Evolutionary conservation across 257 asterid species (phyloP), one percentile per base, ranked within the genome.

Genomic region (Jacaranda mimosifolia): DNA sequence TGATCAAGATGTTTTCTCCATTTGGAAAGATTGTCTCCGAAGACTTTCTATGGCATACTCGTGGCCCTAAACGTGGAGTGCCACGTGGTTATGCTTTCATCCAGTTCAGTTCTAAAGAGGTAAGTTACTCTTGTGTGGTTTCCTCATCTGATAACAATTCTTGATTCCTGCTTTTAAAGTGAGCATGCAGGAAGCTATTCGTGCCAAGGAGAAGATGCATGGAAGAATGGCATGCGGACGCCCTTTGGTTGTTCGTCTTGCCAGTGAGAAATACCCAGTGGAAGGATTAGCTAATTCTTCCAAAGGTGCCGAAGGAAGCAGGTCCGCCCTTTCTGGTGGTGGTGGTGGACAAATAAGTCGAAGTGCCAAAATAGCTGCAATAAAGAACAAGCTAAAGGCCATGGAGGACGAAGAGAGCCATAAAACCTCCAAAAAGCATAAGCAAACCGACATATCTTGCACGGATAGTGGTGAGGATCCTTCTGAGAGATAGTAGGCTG

Each of bases 171-270:
- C 78, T 75, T 86, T 83, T 85, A 88, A 93, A 93, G 98, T 93
- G 94, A 93, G 97, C 81, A 92, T 90, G 97, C 96, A 94, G 97
- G 98, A 92, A 86, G 98, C 97, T 84, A 74, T 82, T 78, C 15
- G 65, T 73, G 97, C 97, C 84, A 92, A 91, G 91, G 98, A 92
- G 85, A 89, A 87, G 86, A 94, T 94, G 97, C 97, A 94, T 51
- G 97, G 97, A 76, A 85, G 89, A 83, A 82, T 82, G 90, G 94
- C 92, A 1, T 82, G 86, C 15, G 86, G 86, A 6, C 83, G 86
- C 11, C 86, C 86, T 0, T 73, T 82, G 70, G 86, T 89, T 19
- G 96, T 94, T 85, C 94, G 95, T 56, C 93, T 94, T 69, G 95
- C 96, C 49, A 87, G 96, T 43, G 97, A 94, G 87, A 94, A 92